Percentiles rank a stretch among this genome's conserved stretches.
Conservation (phyloP, 306 rosid species). For the Gleditsia sinensis region DNA sequence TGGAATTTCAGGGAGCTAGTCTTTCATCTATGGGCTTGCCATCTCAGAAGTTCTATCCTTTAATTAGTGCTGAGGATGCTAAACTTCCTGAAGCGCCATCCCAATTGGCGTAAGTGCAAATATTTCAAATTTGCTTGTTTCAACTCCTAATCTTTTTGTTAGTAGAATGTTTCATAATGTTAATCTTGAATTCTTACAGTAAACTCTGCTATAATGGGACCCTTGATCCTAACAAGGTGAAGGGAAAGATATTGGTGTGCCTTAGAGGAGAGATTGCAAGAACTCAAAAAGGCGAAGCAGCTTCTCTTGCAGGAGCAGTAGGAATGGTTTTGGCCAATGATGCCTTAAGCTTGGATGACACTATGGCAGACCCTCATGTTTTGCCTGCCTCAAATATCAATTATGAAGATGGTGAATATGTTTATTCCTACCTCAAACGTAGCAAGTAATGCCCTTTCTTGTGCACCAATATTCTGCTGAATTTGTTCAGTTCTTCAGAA, state of each 20-base stretch:
- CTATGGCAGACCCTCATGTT: conserved; percentile 46
- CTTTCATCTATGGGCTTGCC: conserved; percentile 50
- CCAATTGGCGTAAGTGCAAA: conserved; percentile 42
- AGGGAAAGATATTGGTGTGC: conserved; percentile 69
- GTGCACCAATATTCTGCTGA: not conserved
- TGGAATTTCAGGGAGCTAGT: conserved; percentile 54
- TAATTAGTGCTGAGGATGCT: conserved; percentile 47
- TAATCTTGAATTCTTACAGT: conserved; percentile 35
- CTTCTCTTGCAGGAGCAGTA: conserved; percentile 50
- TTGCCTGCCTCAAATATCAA: conserved; percentile 56
- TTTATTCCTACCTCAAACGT: conserved; percentile 47
- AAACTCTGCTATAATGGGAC: conserved; percentile 33
- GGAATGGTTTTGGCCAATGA: conserved; percentile 70
- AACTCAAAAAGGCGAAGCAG: conserved; percentile 41
- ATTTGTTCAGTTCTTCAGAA: not conserved
- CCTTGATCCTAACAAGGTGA: conserved; percentile 58
- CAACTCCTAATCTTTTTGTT: not conserved
- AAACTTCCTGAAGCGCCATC: not conserved
- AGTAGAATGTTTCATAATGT: not conserved
- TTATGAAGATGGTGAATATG: conserved; percentile 38
- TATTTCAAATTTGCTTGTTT: not conserved
- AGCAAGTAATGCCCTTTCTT: conserved; percentile 47
- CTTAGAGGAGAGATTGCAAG: conserved; percentile 37
- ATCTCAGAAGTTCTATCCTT: conserved; percentile 46
- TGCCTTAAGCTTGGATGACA: not conserved